phyloP scores from a whole-genome alignment of 129 eudicot genomes.

The Tanacetum coccineum region DNA sequence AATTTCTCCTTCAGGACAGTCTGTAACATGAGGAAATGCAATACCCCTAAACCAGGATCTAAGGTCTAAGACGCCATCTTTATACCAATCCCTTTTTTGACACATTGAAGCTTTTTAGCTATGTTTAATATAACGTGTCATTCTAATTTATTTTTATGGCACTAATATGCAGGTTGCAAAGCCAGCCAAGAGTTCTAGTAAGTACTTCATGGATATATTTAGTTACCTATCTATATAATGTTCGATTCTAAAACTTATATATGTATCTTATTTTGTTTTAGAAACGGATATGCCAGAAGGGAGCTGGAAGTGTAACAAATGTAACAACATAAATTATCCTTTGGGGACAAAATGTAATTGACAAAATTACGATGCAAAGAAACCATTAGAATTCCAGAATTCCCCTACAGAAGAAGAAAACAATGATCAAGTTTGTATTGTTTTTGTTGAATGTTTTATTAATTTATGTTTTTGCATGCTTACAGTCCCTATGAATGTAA shows the following conservation, averaged over 20 bases:
- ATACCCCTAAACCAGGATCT: slow-evolving; percentile 82
- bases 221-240: background rate
- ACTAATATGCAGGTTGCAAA: slow-evolving; percentile 50
- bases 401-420: no score
- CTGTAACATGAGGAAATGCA: slow-evolving; percentile 99
- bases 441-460: slow-evolving; percentile 31
- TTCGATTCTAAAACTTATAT: background rate
- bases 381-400: no score
- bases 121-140: background rate
- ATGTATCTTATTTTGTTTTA: slow-evolving; percentile 8
- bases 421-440: slow-evolving; percentile 59
- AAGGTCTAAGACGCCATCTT: slow-evolving; percentile 47
- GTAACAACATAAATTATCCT: no score
- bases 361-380: no score
- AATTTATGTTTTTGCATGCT: slow-evolving; percentile 14
- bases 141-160: slow-evolving; percentile 14
- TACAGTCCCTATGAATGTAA: slow-evolving; percentile 21
- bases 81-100: slow-evolving; percentile 3
- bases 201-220: slow-evolving; percentile 22
- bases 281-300: background rate
- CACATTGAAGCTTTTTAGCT: background rate
- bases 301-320: slow-evolving; percentile 64
- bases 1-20: slow-evolving; percentile 89
- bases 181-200: slow-evolving; percentile 69
- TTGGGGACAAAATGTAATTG: no score